Evolutionary conservation across 2,329 filamentous ascomycete genomes (phyloP).

Genomic region (Domatiomyces globalis): DNA sequence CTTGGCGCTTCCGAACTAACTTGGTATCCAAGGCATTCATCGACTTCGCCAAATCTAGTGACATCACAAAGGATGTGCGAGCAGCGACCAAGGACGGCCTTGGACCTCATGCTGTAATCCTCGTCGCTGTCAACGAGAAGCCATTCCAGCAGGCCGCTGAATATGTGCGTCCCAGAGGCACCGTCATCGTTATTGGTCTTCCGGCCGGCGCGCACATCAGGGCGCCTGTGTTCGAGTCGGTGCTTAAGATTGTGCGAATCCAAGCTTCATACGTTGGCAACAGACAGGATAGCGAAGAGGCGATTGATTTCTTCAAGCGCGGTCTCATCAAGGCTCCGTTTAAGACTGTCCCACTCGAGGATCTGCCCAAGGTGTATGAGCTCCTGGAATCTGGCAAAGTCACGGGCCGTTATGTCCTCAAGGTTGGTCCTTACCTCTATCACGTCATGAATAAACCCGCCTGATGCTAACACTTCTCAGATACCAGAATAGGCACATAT

Average conservation of each 20-base stretch:
- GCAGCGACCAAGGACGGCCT: constrained; percentile 63
- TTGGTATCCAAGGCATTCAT: constrained; percentile 42
- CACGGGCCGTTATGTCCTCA: constrained; percentile 31
- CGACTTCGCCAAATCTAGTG: constrained; percentile 63
- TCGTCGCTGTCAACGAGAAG: constrained; percentile 76
- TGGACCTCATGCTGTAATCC: constrained; percentile 73
- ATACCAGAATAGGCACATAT: not conserved
- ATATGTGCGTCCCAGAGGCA: constrained; percentile 71
- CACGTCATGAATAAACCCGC: constrained; percentile 11
- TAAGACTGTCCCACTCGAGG: constrained; percentile 68
- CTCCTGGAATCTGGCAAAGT: constrained; percentile 44
- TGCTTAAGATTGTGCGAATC: constrained; percentile 81
- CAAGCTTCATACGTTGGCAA: constrained; percentile 91
- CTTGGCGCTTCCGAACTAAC: constrained; percentile 5
- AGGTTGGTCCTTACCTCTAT: constrained; percentile 18
- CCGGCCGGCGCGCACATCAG: constrained; percentile 65
- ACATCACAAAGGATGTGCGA: constrained; percentile 75
- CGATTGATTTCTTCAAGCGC: constrained; percentile 73
- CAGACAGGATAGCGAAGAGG: constrained; percentile 73
- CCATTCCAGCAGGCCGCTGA: constrained; percentile 88
- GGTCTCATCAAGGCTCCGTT: constrained; percentile 77
- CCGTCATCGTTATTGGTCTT: constrained; percentile 78
- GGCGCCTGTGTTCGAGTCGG: constrained; percentile 79
- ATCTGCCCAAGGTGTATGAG: constrained; percentile 69
- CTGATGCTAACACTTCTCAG: not conserved